Conservation (phyloP, 371 early-diverging fungal genomes). For the Parasitella parasitica region DNA sequence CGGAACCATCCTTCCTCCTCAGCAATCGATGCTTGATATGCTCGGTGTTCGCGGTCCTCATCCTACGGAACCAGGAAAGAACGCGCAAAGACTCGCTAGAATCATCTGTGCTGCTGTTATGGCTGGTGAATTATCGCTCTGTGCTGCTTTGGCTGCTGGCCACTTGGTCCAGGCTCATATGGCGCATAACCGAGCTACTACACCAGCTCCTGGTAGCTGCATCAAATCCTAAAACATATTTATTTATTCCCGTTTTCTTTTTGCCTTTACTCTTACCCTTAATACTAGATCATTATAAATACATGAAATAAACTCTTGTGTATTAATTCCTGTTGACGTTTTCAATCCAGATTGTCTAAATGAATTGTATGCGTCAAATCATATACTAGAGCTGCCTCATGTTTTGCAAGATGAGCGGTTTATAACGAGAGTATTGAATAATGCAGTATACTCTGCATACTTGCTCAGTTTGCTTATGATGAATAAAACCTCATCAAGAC, state of each 20-base stretch:
- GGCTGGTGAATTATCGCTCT: constrained; percentile 92
- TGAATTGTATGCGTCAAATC: too few species aligned
- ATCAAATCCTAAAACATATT: constrained; percentile 9
- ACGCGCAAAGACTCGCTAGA: constrained; percentile 86
- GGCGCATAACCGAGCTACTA: constrained; percentile 72
- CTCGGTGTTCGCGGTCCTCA: constrained; percentile 87
- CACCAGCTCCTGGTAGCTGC: constrained; percentile 8
- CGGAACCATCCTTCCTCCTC: constrained; percentile 87
- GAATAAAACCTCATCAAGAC: too few species aligned
- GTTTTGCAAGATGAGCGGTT: too few species aligned
- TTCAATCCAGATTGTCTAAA: too few species aligned
- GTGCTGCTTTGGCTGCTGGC: constrained; percentile 84
- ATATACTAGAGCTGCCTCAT: too few species aligned
- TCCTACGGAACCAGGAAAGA: constrained; percentile 78
- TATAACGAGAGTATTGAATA: too few species aligned
- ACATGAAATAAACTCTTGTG: not conserved
- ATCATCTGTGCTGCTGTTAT: constrained; percentile 91
- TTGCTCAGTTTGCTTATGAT: too few species aligned
- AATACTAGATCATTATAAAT: not conserved
- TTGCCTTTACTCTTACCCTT: not conserved
- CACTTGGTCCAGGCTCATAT: constrained; percentile 84
- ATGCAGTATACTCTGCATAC: too few species aligned
- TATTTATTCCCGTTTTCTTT: not conserved
- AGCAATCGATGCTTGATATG: constrained; percentile 84
- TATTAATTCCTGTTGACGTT: too few species aligned